Conservation (phyloP, 2,329 filamentous ascomycete genomes). For the Capronia americana region DNA sequence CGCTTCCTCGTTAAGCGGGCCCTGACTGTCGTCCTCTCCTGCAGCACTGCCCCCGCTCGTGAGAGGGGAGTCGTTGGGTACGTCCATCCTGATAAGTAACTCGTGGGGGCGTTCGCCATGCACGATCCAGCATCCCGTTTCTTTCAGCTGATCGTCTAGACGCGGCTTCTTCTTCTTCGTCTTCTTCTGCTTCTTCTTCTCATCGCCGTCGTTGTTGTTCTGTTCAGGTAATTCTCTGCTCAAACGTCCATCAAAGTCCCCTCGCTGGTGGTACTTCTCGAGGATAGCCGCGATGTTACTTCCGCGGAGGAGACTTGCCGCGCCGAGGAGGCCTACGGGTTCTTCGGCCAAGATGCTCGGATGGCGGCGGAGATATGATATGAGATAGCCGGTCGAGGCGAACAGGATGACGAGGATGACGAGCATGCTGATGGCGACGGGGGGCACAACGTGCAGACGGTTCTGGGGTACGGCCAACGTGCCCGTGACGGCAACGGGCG, state of each 20-base stretch:
- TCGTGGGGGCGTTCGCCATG: neutral
- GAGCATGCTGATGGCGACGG: neutral
- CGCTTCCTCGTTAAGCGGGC: neutral
- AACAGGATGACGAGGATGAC: neutral
- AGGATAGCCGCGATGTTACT: neutral
- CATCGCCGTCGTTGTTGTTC: neutral
- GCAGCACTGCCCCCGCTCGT: neutral
- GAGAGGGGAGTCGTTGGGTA: neutral
- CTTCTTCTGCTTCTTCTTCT: neutral
- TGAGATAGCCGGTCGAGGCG: neutral
- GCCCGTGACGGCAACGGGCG: neutral
- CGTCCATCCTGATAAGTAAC: neutral
- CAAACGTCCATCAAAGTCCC: neutral
- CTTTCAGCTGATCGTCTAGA: neutral
- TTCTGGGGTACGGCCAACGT: neutral
- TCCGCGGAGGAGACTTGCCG: neutral
- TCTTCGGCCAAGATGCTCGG: neutral
- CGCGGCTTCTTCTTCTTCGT: neutral
- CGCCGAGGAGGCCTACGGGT: neutral
- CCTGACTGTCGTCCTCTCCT: neutral
- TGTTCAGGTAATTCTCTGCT: neutral
- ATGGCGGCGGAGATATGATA: neutral
- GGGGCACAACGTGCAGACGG: neutral
- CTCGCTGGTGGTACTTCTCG: neutral
- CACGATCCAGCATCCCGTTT: neutral